These are phyloP conservation scores for Metschnikowia lachancei DNA, from an alignment of 805 yeast species.

Conservation along the genomic window DNA sequence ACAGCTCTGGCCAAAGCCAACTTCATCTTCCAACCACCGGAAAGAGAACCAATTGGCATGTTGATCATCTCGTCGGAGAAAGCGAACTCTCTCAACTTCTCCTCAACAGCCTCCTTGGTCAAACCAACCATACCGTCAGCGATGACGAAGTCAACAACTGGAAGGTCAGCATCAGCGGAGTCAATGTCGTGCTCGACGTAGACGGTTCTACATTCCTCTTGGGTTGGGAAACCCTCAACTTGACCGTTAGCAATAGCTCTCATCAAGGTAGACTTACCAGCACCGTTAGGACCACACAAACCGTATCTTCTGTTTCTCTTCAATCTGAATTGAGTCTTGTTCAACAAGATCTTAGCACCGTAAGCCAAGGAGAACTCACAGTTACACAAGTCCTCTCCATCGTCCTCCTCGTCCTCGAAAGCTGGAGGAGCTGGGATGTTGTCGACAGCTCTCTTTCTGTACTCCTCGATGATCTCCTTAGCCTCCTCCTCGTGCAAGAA, in stretches of 20 bases:
- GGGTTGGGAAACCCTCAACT: conserved; percentile 99
- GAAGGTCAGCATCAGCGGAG: conserved; percentile 94
- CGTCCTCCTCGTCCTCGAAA: conserved; percentile 96
- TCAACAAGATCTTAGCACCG: conserved; percentile 99
- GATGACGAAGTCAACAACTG: conserved; percentile 88
- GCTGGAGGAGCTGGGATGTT: conserved; percentile 96
- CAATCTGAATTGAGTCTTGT: conserved; percentile 98
- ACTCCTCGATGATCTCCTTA: conserved; percentile 85
- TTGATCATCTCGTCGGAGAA: conserved; percentile 90
- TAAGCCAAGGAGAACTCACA: conserved; percentile 99
- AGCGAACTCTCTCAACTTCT: conserved; percentile 82
- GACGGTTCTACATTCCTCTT: conserved; percentile 98
- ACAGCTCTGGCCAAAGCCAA: conserved; percentile 99
- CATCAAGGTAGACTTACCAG: conserved; percentile 67
- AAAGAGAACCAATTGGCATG: conserved; percentile 93
- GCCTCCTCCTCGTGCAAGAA: conserved; percentile 93
- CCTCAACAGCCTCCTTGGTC: conserved; percentile 65
- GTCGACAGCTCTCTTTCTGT: conserved; percentile 94
- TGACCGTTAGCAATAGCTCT: conserved; percentile 96
- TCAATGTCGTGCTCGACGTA: conserved; percentile 99
- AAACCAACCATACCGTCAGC: conserved; percentile 76
- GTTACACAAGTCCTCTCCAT: conserved; percentile 99
- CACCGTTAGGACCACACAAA: conserved; percentile 69
- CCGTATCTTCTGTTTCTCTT: conserved; percentile 99
- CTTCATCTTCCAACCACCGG: conserved; percentile 99